phyloP scores from a whole-genome alignment of 2,329 filamentous ascomycete genomes.

The Arthrobotrys sinensis region DNA sequence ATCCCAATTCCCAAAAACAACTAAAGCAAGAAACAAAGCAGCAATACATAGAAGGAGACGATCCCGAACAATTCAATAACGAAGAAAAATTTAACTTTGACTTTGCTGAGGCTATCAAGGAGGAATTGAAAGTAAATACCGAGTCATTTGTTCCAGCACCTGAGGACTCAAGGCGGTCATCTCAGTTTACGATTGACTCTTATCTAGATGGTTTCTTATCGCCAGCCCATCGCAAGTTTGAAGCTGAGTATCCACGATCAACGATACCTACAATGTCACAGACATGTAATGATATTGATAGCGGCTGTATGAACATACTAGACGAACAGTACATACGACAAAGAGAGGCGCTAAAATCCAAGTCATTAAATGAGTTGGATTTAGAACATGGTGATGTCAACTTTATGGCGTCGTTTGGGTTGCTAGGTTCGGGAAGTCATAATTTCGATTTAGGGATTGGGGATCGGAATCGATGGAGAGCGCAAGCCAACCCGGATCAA shows the following conservation, averaged over 20 bases:
- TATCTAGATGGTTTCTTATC: no score
- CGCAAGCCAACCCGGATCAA: not conserved
- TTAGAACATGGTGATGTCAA: not conserved
- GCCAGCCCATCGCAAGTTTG: no score
- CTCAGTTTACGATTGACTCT: not conserved
- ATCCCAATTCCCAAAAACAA: not conserved
- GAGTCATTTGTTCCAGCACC: no score
- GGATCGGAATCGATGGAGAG: not conserved
- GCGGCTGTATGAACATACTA: not conserved
- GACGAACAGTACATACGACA: slow-evolving; percentile 8
- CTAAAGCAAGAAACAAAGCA: not conserved
- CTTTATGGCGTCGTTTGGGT: not conserved
- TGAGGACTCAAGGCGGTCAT: no score
- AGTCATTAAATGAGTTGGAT: slow-evolving; percentile 11
- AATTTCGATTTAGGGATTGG: not conserved
- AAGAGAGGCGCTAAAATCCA: slow-evolving; percentile 8
- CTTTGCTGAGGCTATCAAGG: no score
- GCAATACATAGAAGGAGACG: not conserved
- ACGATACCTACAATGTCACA: not conserved
- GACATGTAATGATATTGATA: slow-evolving; percentile 5
- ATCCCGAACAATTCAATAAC: no score
- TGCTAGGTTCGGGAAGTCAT: not conserved
- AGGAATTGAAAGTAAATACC: no score
- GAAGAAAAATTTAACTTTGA: no score
- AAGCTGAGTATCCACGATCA: not conserved